Evolutionary conservation across 768 basidiomycete species (phyloP).

Genomic region (Mycena amicta): DNA sequence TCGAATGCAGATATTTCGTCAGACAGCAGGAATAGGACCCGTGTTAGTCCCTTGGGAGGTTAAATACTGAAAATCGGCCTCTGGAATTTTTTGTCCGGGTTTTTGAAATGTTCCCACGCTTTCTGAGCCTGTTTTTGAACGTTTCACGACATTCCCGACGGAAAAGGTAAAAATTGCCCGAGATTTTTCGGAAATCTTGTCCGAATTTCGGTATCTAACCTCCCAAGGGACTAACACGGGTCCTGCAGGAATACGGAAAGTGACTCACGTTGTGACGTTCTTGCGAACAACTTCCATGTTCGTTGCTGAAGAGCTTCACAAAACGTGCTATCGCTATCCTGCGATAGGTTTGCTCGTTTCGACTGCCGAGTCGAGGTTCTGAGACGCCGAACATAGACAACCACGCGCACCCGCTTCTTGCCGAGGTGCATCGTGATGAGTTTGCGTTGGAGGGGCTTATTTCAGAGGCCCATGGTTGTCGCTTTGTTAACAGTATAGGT

Average conservation of each 20-base stretch:
- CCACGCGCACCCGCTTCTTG: slow-evolving; percentile 75
- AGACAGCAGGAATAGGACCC: neutral
- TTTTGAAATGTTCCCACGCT: no score
- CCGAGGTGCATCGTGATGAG: slow-evolving; percentile 41
- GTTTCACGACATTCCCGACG: neutral
- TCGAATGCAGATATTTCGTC: neutral
- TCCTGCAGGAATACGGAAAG: no score
- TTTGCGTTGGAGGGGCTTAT: slow-evolving; percentile 66
- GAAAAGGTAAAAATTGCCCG: neutral
- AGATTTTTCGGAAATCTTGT: neutral
- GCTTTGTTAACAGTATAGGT: neutral
- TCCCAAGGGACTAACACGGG: no score
- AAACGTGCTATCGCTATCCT: neutral
- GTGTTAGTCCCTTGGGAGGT: no score
- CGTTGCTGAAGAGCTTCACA: no score
- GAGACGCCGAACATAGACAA: slow-evolving; percentile 70
- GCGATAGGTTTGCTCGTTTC: neutral
- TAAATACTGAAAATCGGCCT: no score
- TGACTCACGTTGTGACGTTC: no score
- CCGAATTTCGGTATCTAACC: no score
- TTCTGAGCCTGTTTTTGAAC: neutral
- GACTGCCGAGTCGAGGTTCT: slow-evolving; percentile 14
- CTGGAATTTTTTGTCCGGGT: neutral
- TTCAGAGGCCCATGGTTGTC: slow-evolving; percentile 52
- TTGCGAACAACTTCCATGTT: no score